Evolutionary conservation across 2,329 filamentous ascomycete genomes (phyloP), one percentile per base, ranked within the genome.

Genomic region (Colletotrichum sojae): DNA sequence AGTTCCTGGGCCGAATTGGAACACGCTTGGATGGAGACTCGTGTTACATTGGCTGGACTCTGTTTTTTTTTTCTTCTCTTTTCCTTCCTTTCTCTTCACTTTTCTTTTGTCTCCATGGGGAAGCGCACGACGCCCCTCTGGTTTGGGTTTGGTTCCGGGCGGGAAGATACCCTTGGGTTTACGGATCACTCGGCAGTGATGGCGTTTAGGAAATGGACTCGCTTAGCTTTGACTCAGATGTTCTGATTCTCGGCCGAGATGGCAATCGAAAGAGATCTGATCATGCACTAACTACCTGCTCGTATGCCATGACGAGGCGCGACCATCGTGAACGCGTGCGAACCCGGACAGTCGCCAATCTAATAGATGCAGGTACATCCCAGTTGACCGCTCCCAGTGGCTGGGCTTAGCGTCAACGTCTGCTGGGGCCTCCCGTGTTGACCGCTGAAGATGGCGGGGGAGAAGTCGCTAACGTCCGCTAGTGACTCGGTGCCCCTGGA

Each of bases 391-490:
- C n/a, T 31, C 12, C 39, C 43, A 59, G 61, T 69, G 61, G 62
- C 62, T 61, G 55, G 66, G 48, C 18, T 59, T 57, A 31, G 62
- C 49, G 40, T 25, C 16, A 36, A 27, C 18, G 13, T 15, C 40
- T 40, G 66, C 66, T 66, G 55, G 62, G 66, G n/a, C 55, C 43
- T 61, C 67, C 67, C 43, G 56, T 51, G 55, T 52, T 46, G 22
- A 53, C 15, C 62, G 67, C 56, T 69, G 63, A 46, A 67, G 56
- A 67, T 69, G 45, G 67, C 62, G 51, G 51, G 62, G 55, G 22
- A 46, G 6, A 43, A 43, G 20, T 43, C 39, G 31, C 58, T 18
- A 53, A 61, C 46, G 60, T n/a, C 36, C 40, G 36, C 31, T 48
- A 60, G 52, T 22, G 54, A 40, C 18, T 16, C 48, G 27, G 48